Evolutionary conservation across 2,329 filamentous ascomycete genomes (phyloP).

Genomic region (Penicillium thymicola): DNA sequence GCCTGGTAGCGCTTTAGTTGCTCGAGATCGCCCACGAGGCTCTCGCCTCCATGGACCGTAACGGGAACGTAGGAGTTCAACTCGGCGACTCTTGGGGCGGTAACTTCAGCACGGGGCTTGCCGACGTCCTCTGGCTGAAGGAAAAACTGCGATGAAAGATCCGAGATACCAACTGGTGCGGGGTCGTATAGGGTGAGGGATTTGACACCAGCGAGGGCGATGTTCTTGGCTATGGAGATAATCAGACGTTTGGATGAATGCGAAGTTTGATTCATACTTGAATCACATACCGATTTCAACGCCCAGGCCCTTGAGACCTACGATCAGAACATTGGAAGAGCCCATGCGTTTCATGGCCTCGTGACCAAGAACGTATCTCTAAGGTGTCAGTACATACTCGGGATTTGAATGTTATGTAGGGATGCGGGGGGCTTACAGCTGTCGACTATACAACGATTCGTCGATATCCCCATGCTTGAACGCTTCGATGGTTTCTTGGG

Average conservation of each 20-base stretch:
- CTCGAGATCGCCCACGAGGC: conserved; percentile 70
- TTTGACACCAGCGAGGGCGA: conserved; percentile 96
- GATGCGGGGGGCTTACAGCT: conserved; percentile 46
- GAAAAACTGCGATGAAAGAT: conserved; percentile 98
- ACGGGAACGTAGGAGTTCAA: conserved; percentile 96
- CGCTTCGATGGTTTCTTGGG: conserved; percentile 56
- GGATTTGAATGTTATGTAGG: neutral
- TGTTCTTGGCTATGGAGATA: conserved; percentile 76
- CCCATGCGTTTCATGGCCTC: conserved; percentile 98
- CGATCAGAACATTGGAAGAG: conserved; percentile 87
- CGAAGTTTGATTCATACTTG: neutral
- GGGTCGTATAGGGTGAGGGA: conserved; percentile 92
- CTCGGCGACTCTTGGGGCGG: conserved; percentile 85
- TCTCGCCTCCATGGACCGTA: conserved; percentile 62
- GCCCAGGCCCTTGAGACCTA: conserved; percentile 88
- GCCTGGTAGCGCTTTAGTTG: conserved; percentile 90
- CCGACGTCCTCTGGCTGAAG: conserved; percentile 83
- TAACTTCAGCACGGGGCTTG: conserved; percentile 82
- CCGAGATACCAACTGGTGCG: conserved; percentile 74
- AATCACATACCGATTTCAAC: conserved; percentile 69
- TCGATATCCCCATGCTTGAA: conserved; percentile 65
- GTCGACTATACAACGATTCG: conserved; percentile 64
- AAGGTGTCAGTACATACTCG: conserved; percentile 11
- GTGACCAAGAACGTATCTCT: conserved; percentile 66
- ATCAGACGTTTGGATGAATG: conserved; percentile 2